phyloP scores from a whole-genome alignment of 306 rosid species.

The Cajanus cajan region DNA sequence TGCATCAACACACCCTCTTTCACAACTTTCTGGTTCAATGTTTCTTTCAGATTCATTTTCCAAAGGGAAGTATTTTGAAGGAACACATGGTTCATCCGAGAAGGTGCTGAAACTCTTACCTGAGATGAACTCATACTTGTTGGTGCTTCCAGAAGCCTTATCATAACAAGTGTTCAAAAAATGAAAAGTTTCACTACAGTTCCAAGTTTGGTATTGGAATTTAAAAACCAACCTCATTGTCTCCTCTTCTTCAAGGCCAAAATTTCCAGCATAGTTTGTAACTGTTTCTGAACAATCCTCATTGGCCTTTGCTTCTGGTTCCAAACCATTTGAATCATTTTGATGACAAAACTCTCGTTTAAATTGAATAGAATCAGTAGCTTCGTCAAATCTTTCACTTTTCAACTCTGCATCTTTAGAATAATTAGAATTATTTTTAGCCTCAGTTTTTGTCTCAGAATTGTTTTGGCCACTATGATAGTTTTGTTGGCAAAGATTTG shows the following conservation, averaged over 20 bases:
- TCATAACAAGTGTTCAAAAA: slow-evolving; percentile 11
- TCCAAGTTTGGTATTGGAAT: slow-evolving; percentile 56
- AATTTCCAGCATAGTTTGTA: background rate
- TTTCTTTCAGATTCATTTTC: slow-evolving; percentile 20
- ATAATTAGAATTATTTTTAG: background rate
- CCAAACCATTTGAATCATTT: background rate
- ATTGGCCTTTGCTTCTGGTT: background rate
- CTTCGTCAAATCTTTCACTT: background rate
- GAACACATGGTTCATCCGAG: slow-evolving; percentile 8
- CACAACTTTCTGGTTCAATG: slow-evolving; percentile 2
- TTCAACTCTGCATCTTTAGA: background rate
- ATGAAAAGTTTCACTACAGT: slow-evolving; percentile 1
- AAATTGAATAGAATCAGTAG: background rate
- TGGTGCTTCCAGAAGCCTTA: background rate
- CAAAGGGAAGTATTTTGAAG: background rate
- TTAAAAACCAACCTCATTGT: slow-evolving; percentile 46
- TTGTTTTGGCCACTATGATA: slow-evolving; percentile 7
- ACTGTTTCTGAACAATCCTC: slow-evolving; percentile 1
- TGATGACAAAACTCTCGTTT: background rate
- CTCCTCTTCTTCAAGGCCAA: slow-evolving; percentile 28
- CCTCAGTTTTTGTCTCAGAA: slow-evolving; percentile 11
- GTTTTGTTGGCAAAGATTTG: background rate
- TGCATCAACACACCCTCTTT: slow-evolving; percentile 11
- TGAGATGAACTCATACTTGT: slow-evolving; percentile 39
- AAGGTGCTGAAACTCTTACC: slow-evolving; percentile 18